These are phyloP conservation scores for Ogataea allantospora DNA, from an alignment of 805 yeast genomes.

Conservation along the genomic window DNA sequence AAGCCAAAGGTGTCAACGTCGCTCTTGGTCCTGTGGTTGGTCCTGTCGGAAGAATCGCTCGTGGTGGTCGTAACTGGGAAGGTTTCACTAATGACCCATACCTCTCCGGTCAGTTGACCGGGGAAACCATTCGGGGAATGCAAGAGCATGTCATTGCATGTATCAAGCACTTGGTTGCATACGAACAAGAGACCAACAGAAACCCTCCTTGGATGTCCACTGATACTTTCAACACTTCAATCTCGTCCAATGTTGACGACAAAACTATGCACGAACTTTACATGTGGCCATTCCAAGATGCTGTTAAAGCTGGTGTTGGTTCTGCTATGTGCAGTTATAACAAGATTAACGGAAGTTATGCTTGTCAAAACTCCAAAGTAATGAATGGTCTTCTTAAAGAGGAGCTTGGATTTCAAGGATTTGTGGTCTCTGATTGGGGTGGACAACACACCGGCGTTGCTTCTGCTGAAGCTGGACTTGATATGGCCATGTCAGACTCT, in stretches of 20 bases:
- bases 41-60: conserved; percentile 60
- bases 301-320: conserved; percentile 57
- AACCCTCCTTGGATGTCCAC: conserved; percentile 36
- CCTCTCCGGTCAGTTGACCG: conserved; percentile 54
- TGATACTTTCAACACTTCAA: conserved; percentile 41
- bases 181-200: conserved; percentile 62
- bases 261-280: conserved; percentile 60
- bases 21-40: conserved; percentile 58
- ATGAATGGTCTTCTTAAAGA: conserved; percentile 55
- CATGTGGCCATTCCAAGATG: conserved; percentile 68
- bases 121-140: conserved; percentile 51
- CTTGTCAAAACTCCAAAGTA: conserved; percentile 58
- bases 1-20: conserved; percentile 53
- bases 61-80: conserved; percentile 67
- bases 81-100: conserved; percentile 63
- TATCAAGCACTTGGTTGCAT: conserved; percentile 56
- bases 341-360: conserved; percentile 52
- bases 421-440: conserved; percentile 68
- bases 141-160: conserved; percentile 60
- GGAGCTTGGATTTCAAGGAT: conserved; percentile 65
- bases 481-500: conserved; percentile 64
- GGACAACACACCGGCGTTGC: conserved; percentile 59
- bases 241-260: conserved; percentile 52
- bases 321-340: conserved; percentile 63
- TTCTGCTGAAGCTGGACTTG: conserved; percentile 57